Percentiles rank a stretch among this genome's conserved stretches.
phyloP scores from a whole-genome alignment of 768 basidiomycete genomes.

The Mycena kentingensis region DNA sequence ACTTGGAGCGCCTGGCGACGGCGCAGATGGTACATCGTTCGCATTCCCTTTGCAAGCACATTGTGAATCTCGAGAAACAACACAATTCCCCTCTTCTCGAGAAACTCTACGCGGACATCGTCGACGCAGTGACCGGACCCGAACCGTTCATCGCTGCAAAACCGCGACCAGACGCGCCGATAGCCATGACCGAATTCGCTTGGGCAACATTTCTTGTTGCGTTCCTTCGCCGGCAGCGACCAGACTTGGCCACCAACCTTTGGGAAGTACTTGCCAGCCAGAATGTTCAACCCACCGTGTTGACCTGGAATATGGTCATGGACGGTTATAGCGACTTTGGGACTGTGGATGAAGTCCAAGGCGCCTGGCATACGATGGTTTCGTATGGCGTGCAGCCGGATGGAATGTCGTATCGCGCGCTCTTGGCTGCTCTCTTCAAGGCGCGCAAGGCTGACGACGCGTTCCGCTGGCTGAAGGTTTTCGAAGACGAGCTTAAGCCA shows the following conservation, averaged over 20 bases:
- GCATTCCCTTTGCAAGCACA: conserved; percentile 48
- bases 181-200: conserved; percentile 55
- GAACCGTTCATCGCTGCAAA: conserved; percentile 57
- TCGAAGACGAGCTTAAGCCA: conserved; percentile 41
- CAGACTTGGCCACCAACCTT: conserved; percentile 59
- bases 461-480: conserved; percentile 50
- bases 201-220: conserved; percentile 71
- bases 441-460: conserved; percentile 54
- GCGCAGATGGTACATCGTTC: conserved; percentile 57
- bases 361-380: conserved; percentile 66
- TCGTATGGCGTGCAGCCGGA: conserved; percentile 60
- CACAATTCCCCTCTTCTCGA: too few relatives aligned
- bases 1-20: conserved; percentile 48
- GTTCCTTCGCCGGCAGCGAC: conserved; percentile 57
- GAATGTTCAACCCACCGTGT: conserved; percentile 53
- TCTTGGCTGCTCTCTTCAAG: conserved; percentile 64
- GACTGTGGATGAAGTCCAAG: conserved; percentile 53
- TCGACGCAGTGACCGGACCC: conserved; percentile 51
- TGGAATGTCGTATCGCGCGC: conserved; percentile 63
- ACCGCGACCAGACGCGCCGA: conserved; percentile 40
- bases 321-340: conserved; percentile 58
- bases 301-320: conserved; percentile 73
- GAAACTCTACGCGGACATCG: too few relatives aligned
- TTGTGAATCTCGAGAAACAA: conserved; percentile 50
- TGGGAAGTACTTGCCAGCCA: conserved; percentile 63